Percentiles rank a stretch among this genome's conserved stretches.
Conservation (phyloP, 2,329 filamentous ascomycete species). For the Neoscytalidium dimidiatum region DNA sequence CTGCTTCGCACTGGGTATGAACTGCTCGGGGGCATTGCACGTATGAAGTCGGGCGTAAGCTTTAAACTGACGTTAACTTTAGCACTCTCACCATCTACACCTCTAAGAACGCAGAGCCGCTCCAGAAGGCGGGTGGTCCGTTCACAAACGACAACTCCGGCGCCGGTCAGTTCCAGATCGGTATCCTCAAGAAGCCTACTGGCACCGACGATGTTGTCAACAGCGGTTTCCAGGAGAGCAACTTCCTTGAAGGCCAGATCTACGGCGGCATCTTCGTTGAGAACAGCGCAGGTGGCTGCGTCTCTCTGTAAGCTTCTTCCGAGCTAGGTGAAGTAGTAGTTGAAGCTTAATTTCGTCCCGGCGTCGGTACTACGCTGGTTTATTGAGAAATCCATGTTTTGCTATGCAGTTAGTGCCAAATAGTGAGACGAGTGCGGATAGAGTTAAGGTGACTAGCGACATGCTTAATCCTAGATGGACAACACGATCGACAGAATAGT, state of each 20-base stretch:
- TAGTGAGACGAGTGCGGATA: background rate
- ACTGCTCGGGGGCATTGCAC: too few relatives aligned
- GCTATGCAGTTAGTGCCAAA: background rate
- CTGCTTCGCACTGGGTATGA: background rate
- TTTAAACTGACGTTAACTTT: background rate
- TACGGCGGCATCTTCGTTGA: slow-evolving; percentile 43
- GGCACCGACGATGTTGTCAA: slow-evolving; percentile 44
- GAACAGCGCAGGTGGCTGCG: slow-evolving; percentile 36
- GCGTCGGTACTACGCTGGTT: background rate
- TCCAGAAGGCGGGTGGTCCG: slow-evolving; percentile 51
- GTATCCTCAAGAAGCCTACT: slow-evolving; percentile 63
- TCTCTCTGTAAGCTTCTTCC: slow-evolving; percentile 29
- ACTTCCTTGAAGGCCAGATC: slow-evolving; percentile 41
- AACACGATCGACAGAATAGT: background rate
- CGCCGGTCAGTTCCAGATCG: slow-evolving; percentile 64
- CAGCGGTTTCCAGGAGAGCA: slow-evolving; percentile 35
- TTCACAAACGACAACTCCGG: slow-evolving; percentile 56
- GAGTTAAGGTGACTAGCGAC: background rate
- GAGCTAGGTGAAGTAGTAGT: background rate
- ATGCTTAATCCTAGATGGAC: background rate
- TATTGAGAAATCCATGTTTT: background rate
- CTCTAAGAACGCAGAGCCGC: slow-evolving; percentile 49
- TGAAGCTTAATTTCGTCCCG: background rate
- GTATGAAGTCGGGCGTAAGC: background rate
- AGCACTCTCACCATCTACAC: slow-evolving; percentile 62